Percentiles rank a stretch among this genome's conserved stretches.
Conservation (phyloP, 129 eudicot species). For the Solidago caesia region DNA sequence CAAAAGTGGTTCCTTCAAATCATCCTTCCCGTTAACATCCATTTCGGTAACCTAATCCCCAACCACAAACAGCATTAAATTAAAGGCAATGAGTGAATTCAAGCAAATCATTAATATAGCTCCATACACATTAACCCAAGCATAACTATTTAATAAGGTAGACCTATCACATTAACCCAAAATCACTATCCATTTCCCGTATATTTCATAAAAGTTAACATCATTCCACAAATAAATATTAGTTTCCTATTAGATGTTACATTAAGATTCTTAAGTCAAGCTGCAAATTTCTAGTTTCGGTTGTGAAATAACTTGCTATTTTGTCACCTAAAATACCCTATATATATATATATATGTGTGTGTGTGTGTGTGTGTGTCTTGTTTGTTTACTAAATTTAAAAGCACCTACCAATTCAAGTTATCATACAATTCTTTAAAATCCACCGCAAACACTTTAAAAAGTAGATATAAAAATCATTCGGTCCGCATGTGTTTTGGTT, state of each 20-base stretch:
- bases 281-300: slow-evolving; percentile 4
- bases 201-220: slow-evolving; percentile 6
- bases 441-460: too few relatives aligned
- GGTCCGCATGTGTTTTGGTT: too few relatives aligned
- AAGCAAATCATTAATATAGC: slow-evolving; percentile 1
- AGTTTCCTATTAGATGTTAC: slow-evolving; percentile 2
- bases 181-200: neutral
- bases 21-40: slow-evolving; percentile 76
- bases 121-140: slow-evolving; percentile 1
- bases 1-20: slow-evolving; percentile 66
- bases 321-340: slow-evolving; percentile 11
- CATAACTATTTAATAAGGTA: neutral
- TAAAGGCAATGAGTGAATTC: neutral
- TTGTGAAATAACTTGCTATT: slow-evolving; percentile 13
- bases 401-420: too few relatives aligned
- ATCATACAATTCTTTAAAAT: too few relatives aligned
- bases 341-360: too few relatives aligned
- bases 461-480: too few relatives aligned
- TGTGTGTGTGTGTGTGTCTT: too few relatives aligned
- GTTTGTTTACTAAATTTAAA: too few relatives aligned
- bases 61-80: slow-evolving; percentile 15
- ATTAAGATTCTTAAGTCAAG: slow-evolving; percentile 17
- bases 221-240: neutral
- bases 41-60: slow-evolving; percentile 34
- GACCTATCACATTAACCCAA: neutral